phyloP scores from a whole-genome alignment of 108 stramenopile species.

The Schizochytrium sp. region DNA sequence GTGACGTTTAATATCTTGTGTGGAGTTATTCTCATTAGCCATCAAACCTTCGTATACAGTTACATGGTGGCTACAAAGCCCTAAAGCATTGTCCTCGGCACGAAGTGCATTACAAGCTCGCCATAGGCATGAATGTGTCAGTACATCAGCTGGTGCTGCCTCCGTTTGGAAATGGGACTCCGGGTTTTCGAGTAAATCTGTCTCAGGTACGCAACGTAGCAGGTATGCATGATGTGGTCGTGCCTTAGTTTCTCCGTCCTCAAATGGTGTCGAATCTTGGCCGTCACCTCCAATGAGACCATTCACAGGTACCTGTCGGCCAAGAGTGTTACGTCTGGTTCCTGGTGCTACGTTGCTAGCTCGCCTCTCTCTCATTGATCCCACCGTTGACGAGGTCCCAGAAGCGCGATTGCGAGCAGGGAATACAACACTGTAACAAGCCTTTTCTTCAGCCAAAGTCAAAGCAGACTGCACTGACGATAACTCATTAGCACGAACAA shows the following conservation, averaged over 20 bases:
- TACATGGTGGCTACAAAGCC: slow-evolving; percentile 13
- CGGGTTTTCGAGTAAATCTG: background rate
- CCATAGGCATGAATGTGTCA: background rate
- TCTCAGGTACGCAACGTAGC: background rate
- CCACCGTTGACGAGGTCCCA: too few species aligned
- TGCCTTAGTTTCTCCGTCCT: background rate
- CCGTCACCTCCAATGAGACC: too few species aligned
- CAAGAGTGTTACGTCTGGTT: too few species aligned
- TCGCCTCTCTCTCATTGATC: too few species aligned
- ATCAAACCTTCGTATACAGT: background rate
- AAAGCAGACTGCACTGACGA: background rate
- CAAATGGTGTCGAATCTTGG: background rate
- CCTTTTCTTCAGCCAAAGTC: background rate
- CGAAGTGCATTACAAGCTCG: slow-evolving; percentile 33
- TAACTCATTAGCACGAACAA: background rate
- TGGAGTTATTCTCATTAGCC: background rate
- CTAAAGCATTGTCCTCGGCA: background rate
- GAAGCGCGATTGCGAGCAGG: background rate
- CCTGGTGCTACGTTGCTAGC: background rate
- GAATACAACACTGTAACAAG: background rate
- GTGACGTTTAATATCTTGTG: slow-evolving; percentile 37
- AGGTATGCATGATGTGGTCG: background rate
- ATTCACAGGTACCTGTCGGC: too few species aligned
- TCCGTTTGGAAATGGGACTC: background rate
- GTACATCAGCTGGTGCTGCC: background rate